phyloP scores from a whole-genome alignment of 768 basidiomycete species.

The Tephrocybe sp. region DNA sequence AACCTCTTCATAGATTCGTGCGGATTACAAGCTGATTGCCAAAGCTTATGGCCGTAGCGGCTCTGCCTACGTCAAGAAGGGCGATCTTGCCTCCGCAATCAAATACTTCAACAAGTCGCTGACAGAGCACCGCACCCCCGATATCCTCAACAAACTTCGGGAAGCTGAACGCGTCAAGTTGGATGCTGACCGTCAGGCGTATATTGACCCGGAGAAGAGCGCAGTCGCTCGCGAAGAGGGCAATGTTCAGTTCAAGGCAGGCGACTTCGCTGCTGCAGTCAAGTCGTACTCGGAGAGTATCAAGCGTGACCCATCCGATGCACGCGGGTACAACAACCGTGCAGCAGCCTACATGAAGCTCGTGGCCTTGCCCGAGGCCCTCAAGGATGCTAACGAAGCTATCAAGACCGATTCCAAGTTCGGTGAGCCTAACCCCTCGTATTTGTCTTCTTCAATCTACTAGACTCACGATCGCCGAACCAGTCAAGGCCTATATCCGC shows the following conservation, averaged over 20 bases:
- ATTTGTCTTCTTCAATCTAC: slow-evolving; percentile 2
- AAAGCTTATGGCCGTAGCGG: slow-evolving; percentile 94
- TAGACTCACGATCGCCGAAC: slow-evolving; percentile 2
- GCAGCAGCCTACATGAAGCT: slow-evolving; percentile 98
- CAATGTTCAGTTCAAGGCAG: slow-evolving; percentile 87
- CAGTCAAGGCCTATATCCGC: slow-evolving; percentile 94
- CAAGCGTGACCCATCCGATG: slow-evolving; percentile 89
- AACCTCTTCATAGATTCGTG: slow-evolving; percentile 56
- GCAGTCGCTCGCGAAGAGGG: slow-evolving; percentile 88
- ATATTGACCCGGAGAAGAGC: slow-evolving; percentile 84
- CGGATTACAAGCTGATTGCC: slow-evolving; percentile 93
- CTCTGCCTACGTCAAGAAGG: slow-evolving; percentile 79
- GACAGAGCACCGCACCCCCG: slow-evolving; percentile 94
- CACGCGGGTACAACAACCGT: slow-evolving; percentile 95
- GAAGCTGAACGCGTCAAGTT: slow-evolving; percentile 75
- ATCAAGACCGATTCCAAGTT: slow-evolving; percentile 90
- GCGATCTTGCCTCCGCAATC: slow-evolving; percentile 74
- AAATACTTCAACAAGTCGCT: slow-evolving; percentile 93
- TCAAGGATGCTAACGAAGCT: slow-evolving; percentile 94
- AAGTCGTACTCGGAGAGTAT: slow-evolving; percentile 94
- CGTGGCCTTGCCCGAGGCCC: slow-evolving; percentile 87
- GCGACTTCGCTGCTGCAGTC: slow-evolving; percentile 90
- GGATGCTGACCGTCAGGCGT: slow-evolving; percentile 78
- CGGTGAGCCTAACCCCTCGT: slow-evolving; percentile 41
- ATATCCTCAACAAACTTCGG: slow-evolving; percentile 87